A percentile compares a stretch with the other conserved stretches of the same genome.
Conservation (phyloP, 768 basidiomycete species). For the Cubamyces lactineus region DNA sequence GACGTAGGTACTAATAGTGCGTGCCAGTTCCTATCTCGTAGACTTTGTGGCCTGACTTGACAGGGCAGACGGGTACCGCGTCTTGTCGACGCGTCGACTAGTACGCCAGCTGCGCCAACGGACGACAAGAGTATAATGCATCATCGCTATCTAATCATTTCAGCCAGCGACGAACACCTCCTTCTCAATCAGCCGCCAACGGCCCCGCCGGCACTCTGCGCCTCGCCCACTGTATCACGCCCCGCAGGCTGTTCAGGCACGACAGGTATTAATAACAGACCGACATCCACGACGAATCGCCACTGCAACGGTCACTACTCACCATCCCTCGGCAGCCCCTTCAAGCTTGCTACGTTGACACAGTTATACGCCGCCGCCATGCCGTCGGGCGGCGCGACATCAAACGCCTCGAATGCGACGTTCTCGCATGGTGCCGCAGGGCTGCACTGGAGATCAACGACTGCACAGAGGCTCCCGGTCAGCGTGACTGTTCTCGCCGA, state of each 20-base stretch:
- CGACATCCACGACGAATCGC: no score
- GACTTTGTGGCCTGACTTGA: no score
- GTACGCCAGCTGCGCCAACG: no score
- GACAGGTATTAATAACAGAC: background rate
- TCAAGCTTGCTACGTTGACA: slow-evolving; percentile 46
- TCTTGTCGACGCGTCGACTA: no score
- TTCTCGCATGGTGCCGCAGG: slow-evolving; percentile 48
- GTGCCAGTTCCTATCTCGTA: no score
- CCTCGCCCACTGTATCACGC: no score
- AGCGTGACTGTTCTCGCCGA: no score
- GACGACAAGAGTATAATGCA: background rate
- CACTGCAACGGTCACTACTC: slow-evolving; percentile 3
- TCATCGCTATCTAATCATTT: slow-evolving; percentile 4
- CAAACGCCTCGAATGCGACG: slow-evolving; percentile 43
- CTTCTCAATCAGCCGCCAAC: background rate
- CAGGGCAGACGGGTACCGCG: no score
- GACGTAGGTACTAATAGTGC: no score
- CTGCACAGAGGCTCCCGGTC: slow-evolving; percentile 29
- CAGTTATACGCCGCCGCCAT: slow-evolving; percentile 45
- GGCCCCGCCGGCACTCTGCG: no score
- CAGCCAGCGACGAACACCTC: slow-evolving; percentile 4
- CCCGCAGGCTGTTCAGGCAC: slow-evolving; percentile 5
- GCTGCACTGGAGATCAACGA: slow-evolving; percentile 56
- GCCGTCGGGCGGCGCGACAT: slow-evolving; percentile 42
- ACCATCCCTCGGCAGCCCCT: slow-evolving; percentile 28